phyloP scores from a whole-genome alignment of 148 eudicot species.

The Talinum fruticosum region DNA sequence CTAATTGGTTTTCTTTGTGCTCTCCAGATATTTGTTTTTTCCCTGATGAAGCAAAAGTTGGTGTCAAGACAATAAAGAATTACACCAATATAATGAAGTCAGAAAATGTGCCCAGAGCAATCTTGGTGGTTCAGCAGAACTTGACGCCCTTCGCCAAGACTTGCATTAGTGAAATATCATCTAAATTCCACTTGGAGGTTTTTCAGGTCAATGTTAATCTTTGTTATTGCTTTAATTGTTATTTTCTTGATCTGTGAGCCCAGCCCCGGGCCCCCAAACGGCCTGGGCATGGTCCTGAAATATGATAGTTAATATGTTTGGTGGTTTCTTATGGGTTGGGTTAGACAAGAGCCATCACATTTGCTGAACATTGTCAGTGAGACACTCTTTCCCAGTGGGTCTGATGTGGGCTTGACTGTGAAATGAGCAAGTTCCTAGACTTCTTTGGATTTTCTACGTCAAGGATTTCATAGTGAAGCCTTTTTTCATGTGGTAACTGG shows the following conservation, averaged over 20 bases:
- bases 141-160: slow-evolving; percentile 82
- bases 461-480: background rate
- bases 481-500: background rate
- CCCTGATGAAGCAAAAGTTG: slow-evolving; percentile 83
- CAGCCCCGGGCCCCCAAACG: too few species aligned
- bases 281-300: too few species aligned
- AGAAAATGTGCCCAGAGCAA: slow-evolving; percentile 69
- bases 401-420: background rate
- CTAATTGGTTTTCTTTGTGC: slow-evolving; percentile 2
- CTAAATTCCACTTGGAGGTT: slow-evolving; percentile 76
- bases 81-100: slow-evolving; percentile 73
- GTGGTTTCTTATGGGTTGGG: background rate
- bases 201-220: slow-evolving; percentile 50
- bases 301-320: too few species aligned
- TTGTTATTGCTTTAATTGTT: background rate
- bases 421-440: background rate
- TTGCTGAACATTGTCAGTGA: background rate
- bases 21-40: slow-evolving; percentile 72
- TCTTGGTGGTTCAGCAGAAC: slow-evolving; percentile 72
- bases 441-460: background rate
- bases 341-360: background rate
- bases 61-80: slow-evolving; percentile 82
- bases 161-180: slow-evolving; percentile 63
- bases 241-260: background rate
- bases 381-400: too few species aligned